Evolutionary conservation across 495 filamentous ascomycete genomes (phyloP), one percentile per base, ranked within the genome.

Genomic region (Trichoderma asperelloides): DNA sequence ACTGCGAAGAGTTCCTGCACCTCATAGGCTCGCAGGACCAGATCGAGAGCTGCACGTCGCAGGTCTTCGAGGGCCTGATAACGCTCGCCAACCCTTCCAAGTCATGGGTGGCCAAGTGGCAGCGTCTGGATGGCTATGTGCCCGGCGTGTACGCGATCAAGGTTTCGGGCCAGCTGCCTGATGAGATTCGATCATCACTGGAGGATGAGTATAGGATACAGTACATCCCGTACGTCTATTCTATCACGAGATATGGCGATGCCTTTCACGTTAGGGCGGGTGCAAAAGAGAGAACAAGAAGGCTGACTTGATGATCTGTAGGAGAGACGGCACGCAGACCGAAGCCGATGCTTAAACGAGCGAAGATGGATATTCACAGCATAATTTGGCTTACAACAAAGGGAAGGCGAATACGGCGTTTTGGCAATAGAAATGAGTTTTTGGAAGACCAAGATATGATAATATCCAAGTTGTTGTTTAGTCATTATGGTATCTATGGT

Each of bases 21-120:
- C 88, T 97, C 71, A 82, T 85, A 67, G 88, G 89, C 72, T 89
- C 88, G 71, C 77, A 80, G 62, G 95, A 98, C 68, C 84, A 85
- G 21, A 90, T 97, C 73, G 85, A 90, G 72, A 92, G 93, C 78
- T 97, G 92, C 85, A 98, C 95, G 33, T 96, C 92, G 1, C 89
- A 92, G 71, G 92, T 96, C 67, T 98, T 91, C 73, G 94, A 98
- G 74, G 94, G 94, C 12, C 76, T 97, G 66, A 90, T 97, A 68
- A 83, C 89, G 16, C 80, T 96, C 27, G 84, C 87, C n/a, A 86
- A 96, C 68, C 92, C 93, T 9, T 76, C 76, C 28, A 84, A 78
- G 65, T 93, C 89, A 71, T 98, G 95, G 95, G 91, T 97, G 49
- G 92, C 94, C 25, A 89, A 91, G 72, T 97, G 91, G 90, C 92